Evolutionary conservation across 306 rosid genomes (phyloP).

Genomic region (Quercus variabilis): DNA sequence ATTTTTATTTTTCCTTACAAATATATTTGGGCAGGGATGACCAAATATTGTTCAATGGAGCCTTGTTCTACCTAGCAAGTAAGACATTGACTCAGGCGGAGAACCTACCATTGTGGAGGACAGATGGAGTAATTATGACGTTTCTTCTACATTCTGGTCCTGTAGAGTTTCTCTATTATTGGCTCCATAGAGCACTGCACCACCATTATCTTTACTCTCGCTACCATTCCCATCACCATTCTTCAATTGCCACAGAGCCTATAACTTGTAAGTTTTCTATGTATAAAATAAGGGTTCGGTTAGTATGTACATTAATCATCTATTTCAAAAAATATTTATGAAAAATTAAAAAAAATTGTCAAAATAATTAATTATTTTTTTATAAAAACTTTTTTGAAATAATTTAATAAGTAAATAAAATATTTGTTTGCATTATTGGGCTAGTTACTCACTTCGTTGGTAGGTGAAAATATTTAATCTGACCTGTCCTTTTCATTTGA

Average conservation of each 20-base stretch:
- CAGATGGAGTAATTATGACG: slow-evolving; percentile 24
- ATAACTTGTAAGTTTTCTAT: slow-evolving; percentile 30
- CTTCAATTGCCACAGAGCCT: slow-evolving; percentile 53
- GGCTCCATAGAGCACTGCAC: slow-evolving; percentile 55
- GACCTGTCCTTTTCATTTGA: too few relatives aligned
- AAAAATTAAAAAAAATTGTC: too few relatives aligned
- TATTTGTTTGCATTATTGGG: too few relatives aligned
- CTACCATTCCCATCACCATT: slow-evolving; percentile 52
- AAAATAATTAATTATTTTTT: too few relatives aligned
- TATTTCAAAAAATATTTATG: too few relatives aligned
- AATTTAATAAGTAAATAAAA: too few relatives aligned
- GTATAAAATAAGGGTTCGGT: rapidly evolving
- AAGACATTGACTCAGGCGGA: neutral
- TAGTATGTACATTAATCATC: rapidly evolving
- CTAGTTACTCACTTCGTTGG: neutral
- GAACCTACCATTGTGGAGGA: slow-evolving; percentile 26
- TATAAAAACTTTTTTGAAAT: rapidly evolving
- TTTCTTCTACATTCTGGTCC: slow-evolving; percentile 36
- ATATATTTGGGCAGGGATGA: slow-evolving; percentile 34
- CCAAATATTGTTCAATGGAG: slow-evolving; percentile 35
- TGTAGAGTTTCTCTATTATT: slow-evolving; percentile 42
- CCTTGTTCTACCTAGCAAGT: neutral
- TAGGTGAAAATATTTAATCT: too few relatives aligned
- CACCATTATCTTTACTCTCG: slow-evolving; percentile 48
- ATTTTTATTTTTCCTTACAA: too few relatives aligned